These are phyloP conservation scores for Tilletia caries DNA, from an alignment of 1,284 basidiomycete species.

Conservation along the genomic window DNA sequence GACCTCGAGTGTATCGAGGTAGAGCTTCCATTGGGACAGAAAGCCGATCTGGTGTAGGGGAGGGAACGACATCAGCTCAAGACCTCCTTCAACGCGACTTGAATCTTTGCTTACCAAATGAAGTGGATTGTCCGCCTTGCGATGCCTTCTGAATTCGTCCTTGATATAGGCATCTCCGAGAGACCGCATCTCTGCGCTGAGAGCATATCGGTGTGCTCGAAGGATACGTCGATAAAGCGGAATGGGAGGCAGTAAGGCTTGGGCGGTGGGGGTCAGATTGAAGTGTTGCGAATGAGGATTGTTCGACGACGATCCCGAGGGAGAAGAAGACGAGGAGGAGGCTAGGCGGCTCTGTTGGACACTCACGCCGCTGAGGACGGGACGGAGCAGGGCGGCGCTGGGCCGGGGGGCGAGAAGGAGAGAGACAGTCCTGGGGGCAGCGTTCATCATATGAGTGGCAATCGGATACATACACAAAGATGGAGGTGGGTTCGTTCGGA, in stretches of 20 bases:
- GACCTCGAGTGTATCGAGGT: constrained; percentile 45
- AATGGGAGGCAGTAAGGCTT: constrained; percentile 43
- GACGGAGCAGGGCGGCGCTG: too few species aligned
- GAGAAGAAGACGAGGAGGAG: background rate
- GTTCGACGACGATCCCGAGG: background rate
- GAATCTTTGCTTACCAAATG: background rate
- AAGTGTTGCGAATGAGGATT: constrained; percentile 10
- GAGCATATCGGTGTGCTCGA: constrained; percentile 38
- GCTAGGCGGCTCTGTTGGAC: background rate
- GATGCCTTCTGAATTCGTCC: constrained; percentile 50
- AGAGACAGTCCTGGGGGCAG: too few species aligned
- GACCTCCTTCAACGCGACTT: background rate
- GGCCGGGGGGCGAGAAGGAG: too few species aligned
- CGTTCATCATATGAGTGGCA: too few species aligned
- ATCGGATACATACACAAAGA: too few species aligned
- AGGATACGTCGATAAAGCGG: constrained; percentile 49
- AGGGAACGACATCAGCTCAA: background rate
- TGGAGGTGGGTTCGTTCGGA: too few species aligned
- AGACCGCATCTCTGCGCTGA: constrained; percentile 49
- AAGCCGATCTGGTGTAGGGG: constrained; percentile 32
- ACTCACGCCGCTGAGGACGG: too few species aligned
- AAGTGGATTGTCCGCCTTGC: constrained; percentile 15
- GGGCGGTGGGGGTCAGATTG: constrained; percentile 22
- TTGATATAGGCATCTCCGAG: constrained; percentile 53
- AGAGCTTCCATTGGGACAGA: constrained; percentile 52